Base-by-base conservation (phyloP, 1,139 yeast genomes). In the Taiozyma sp. region DNA sequence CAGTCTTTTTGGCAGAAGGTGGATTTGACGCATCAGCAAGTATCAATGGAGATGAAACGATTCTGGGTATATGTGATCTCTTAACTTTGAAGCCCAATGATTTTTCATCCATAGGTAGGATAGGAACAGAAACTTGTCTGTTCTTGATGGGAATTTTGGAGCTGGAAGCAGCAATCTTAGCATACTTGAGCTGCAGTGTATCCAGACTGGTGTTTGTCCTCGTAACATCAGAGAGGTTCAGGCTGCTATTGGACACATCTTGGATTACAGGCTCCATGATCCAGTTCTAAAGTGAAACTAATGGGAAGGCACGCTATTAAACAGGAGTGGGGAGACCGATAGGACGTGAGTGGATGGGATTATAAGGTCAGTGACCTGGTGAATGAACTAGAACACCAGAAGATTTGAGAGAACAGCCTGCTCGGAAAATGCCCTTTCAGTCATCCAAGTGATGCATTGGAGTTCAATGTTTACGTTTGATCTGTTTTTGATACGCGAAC, bases 141-240 rank as follows among this genome's bases (percentile, higher is more conserved):
- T 49, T 53, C 42, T 56, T 56, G n/a, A 58, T 48, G 7, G 62
- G 62, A 6, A 58, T 58, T 29, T 47, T 49, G 8, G 62, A 58
- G 21, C 42, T 37, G 28, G 48, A 42, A 4, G 46, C 13, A 4
- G 47, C 13, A 3, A 49, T 22, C 13, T 40, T 47, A 22, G 40
- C 41, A 22, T 48, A 49, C 29, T 48, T 51, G 16, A 45, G 26
- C 40, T 52, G 55, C 1, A 48, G 35, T 1, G 49, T 42, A 11
- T 39, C 42, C 19, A 39, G 1, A 10, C 43, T 40, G 11, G 14
- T 37, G 24, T 37, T 37, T 37, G 41, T 37, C 14, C 41, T 37
- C 13, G 41, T 37, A 22, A 19, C 4, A 37, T 37, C 41, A 9
- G 41, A 37, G 24, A 37, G 14, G 41, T 37, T 26, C 41, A 37